Base-by-base conservation (phyloP, 305 asterid species). In the Fraxinus platypoda region DNA sequence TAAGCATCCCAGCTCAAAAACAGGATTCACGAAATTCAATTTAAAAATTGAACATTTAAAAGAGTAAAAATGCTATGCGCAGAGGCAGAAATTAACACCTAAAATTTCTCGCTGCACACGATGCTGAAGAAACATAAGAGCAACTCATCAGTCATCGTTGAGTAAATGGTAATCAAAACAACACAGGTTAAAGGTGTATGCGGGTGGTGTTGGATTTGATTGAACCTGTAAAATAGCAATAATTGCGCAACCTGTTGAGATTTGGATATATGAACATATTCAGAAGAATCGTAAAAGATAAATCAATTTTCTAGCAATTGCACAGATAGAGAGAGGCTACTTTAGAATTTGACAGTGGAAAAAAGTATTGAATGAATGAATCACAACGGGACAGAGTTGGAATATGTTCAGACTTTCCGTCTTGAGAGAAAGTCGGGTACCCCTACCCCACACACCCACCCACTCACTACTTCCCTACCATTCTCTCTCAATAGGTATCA, bases 381-480 rank as follows among this genome's bases (percentile, higher is more conserved):
- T 31, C 43, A 70, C 75, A 30, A 70, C 75, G 13, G 43, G 6
- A 70, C 38, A 31, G 75, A 70, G 23, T 28, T 31, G 75, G 75
- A 70, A 70, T 70, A 31, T 70, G 43, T 70, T 70, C 41, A 30
- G 75, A 70, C 75, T 70, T 70, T 28, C 75, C 43, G 75, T 70
- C 75, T 31, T 2, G 37, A 70, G 41, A 28, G 75, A 28, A 70
- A 70, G 15, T 8, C 17, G 49, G 49, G 49, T 41, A 12, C 9
- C 9, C 74, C 11, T 26, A 68, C 35, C 21, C 37, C 37, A 68
- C 74, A 25, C 1, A 8, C 73, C 15, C 11, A 26, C 73, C 35
- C 3, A 1, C 7, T 2, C 71, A 21, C 71, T 4, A 21, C 71
- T 62, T 52, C 64, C 64, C 8, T 52, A n/a, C 64, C 21, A n/a